Percentiles rank a stretch among this genome's conserved stretches.
phyloP scores from a whole-genome alignment of 495 filamentous ascomycete genomes.

The Xylaria sp. region DNA sequence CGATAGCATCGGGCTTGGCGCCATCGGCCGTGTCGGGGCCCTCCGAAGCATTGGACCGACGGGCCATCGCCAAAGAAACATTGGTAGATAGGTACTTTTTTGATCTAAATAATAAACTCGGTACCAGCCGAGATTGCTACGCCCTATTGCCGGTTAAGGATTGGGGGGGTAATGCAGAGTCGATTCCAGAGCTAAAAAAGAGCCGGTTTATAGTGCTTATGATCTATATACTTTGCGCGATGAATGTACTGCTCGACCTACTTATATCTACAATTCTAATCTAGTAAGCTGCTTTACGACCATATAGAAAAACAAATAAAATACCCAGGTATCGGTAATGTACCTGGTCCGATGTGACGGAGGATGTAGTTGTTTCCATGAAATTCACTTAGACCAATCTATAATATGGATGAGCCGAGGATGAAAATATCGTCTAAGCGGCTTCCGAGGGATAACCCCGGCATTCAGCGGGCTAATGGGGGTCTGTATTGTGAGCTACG shows the following conservation, averaged over 20 bases:
- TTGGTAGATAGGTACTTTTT: background rate
- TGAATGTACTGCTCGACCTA: background rate
- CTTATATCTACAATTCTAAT: background rate
- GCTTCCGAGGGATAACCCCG: conserved; percentile 25
- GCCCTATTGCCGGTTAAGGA: background rate
- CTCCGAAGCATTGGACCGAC: conserved; percentile 19
- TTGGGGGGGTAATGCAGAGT: background rate
- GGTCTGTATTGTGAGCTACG: background rate
- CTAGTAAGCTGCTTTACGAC: background rate
- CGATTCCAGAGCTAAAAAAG: background rate
- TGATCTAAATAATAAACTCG: background rate
- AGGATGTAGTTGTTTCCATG: background rate
- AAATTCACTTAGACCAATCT: no score
- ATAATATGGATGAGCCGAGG: background rate
- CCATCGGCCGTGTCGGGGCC: background rate
- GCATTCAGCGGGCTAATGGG: conserved; percentile 7
- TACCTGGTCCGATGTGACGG: background rate
- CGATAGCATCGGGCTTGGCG: conserved; percentile 23
- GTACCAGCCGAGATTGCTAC: no score
- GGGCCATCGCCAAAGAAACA: background rate
- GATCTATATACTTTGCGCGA: background rate
- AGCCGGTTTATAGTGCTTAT: background rate
- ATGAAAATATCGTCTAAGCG: conserved; percentile 4
- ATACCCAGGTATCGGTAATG: background rate
- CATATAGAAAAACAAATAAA: background rate